phyloP scores from a whole-genome alignment of 1,284 basidiomycete genomes.

The Moesziomyces aphidis region DNA sequence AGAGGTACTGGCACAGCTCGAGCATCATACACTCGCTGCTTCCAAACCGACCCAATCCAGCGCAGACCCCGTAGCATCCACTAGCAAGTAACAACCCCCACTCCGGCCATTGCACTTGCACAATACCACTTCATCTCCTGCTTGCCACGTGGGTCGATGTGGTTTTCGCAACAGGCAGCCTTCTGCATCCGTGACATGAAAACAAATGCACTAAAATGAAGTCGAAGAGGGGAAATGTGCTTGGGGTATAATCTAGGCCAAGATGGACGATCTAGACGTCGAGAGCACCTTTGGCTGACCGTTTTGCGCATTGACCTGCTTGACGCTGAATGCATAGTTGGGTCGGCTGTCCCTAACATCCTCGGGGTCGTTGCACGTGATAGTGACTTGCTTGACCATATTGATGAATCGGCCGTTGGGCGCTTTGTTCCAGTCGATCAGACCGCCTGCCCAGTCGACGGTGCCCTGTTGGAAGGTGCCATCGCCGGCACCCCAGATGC shows the following conservation, averaged over 20 bases:
- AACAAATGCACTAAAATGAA: background rate
- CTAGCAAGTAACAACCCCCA: constrained; percentile 1
- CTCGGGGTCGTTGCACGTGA: constrained; percentile 38
- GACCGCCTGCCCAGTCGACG: constrained; percentile 50
- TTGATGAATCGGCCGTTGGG: constrained; percentile 35
- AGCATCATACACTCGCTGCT: constrained; percentile 22
- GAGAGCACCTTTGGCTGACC: constrained; percentile 34
- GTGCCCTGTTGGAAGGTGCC: constrained; percentile 37
- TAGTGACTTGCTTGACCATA: constrained; percentile 33
- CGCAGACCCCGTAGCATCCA: background rate
- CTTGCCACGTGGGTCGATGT: too few relatives aligned
- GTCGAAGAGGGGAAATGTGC: constrained; percentile 5
- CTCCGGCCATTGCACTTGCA: background rate
- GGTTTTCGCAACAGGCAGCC: too few relatives aligned
- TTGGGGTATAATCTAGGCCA: constrained; percentile 9
- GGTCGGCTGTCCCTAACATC: constrained; percentile 25
- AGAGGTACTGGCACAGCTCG: constrained; percentile 37
- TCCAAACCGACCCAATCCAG: background rate
- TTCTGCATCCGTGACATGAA: background rate
- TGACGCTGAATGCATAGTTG: constrained; percentile 34
- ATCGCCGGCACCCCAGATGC: constrained; percentile 54
- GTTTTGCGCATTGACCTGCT: constrained; percentile 21
- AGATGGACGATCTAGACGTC: constrained; percentile 18
- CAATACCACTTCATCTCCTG: too few relatives aligned
- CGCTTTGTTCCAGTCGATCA: constrained; percentile 50